These are phyloP conservation scores for Tylopilus felleus DNA, from an alignment of 768 basidiomycete species.

Conservation along the genomic window DNA sequence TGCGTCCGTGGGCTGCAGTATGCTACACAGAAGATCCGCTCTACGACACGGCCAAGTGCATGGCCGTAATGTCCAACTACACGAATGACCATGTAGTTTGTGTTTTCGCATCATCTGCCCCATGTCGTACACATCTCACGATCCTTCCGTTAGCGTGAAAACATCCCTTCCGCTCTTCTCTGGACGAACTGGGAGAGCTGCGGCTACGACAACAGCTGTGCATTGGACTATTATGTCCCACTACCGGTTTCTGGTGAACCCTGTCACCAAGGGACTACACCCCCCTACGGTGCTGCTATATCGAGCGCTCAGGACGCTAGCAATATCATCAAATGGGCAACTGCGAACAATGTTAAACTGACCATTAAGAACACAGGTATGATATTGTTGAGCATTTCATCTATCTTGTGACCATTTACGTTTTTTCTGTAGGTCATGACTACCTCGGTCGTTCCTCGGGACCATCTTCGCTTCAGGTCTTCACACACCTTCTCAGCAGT, in stretches of 20 bases:
- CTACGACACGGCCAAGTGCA: constrained; percentile 2
- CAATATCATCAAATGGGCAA: constrained; percentile 16
- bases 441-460: constrained; percentile 17
- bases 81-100: constrained; percentile 5
- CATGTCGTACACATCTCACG: no score
- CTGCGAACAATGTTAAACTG: constrained; percentile 10
- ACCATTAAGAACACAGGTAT: constrained; percentile 22
- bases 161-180: no score
- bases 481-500: constrained; percentile 12
- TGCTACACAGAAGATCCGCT: not conserved
- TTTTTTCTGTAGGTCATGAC: constrained; percentile 5
- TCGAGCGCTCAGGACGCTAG: constrained; percentile 21
- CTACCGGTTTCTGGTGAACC: no score
- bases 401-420: not conserved
- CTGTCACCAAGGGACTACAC: no score
- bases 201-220: no score
- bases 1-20: constrained; percentile 16
- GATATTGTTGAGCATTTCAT: not conserved
- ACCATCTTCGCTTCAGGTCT: constrained; percentile 17
- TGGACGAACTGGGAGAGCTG: no score
- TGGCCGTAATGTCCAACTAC: constrained; percentile 7
- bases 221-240: no score
- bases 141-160: no score
- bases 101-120: not conserved
- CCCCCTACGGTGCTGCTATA: no score